Base-by-base conservation (phyloP, 306 rosid species). In the Vigna angularis region DNA sequence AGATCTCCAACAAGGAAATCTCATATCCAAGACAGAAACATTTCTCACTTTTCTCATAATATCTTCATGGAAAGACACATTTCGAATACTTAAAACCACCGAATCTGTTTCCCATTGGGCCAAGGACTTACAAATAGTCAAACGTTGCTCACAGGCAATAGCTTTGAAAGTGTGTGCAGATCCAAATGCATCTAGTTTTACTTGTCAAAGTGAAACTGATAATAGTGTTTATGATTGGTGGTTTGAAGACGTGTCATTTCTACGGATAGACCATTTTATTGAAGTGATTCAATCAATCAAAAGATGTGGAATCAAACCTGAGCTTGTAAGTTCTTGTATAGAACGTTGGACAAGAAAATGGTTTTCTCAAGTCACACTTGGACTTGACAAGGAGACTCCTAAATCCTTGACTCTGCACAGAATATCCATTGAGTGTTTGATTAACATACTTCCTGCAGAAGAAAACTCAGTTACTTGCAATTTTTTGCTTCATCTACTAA, bases 31-130 rank as follows among this genome's bases (percentile, higher is more conserved):
- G 74, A 73, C 91, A 42, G 89, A 94, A 78, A 68, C 87, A n/a
- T 92, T 90, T 77, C 77, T 94, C 2, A 89, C 87, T 73, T 92
- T 86, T 53, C 67, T 88, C 10, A 76, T 92, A 16, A 59, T 87
- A 11, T 85, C 93, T 52, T 94, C 96, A 30, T 94, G 97, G 98
- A 90, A 88, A 83, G 89, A 86, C 84, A 87, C 95, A 9, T 85
- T 89, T 14, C 73, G n/a, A 59, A 83, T 94, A 85, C 79, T 90
- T n/a, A 90, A 89, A 73, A 88, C 83, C 76, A 87, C 88, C 45
- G 98, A 94, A 81, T 50, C 90, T 40, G 55, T 94, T 77, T 77
- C 93, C 55, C 62, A 66, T 51, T 88, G 91, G 89, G 95, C 92
- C 51, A 89, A 90, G 49, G 87, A 79, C 65, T 66, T 92, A 2